Percentiles rank a stretch among this genome's conserved stretches.
Conservation (phyloP, 2,329 filamentous ascomycete genomes). For the Hymenoscyphus repandus region DNA sequence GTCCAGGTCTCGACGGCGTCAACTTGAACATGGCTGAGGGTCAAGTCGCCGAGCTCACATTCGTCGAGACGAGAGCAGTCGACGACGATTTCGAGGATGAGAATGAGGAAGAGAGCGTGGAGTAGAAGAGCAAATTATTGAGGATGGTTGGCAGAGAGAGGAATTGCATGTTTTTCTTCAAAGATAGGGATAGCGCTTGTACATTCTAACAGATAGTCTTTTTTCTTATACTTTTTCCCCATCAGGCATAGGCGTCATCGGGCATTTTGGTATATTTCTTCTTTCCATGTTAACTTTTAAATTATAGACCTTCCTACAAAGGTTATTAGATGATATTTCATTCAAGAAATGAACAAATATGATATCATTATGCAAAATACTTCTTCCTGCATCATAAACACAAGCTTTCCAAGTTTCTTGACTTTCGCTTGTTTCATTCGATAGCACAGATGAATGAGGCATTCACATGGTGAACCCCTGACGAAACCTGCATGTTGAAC, state of each 20-base stretch:
- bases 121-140: not conserved
- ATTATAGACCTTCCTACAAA: not conserved
- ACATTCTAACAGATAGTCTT: too few relatives aligned
- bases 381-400: not conserved
- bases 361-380: not conserved
- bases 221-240: not conserved
- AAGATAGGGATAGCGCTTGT: not conserved
- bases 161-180: not conserved
- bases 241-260: slow-evolving; percentile 1
- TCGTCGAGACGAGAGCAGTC: slow-evolving; percentile 26
- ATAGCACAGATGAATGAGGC: not conserved
- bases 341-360: not conserved
- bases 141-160: not conserved
- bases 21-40: slow-evolving; percentile 28
- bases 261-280: not conserved
- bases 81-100: slow-evolving; percentile 14
- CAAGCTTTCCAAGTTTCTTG: not conserved
- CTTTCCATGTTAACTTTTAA: slow-evolving; percentile 1
- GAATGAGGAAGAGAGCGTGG: slow-evolving; percentile 2
- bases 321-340: slow-evolving; percentile 3
- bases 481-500: slow-evolving; percentile 2
- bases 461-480: not conserved
- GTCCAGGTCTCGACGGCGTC: slow-evolving; percentile 23
- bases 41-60: slow-evolving; percentile 28
- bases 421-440: too few relatives aligned